These are phyloP conservation scores for Leccinum subtestaceum DNA, from an alignment of 768 basidiomycete species.

Conservation along the genomic window DNA sequence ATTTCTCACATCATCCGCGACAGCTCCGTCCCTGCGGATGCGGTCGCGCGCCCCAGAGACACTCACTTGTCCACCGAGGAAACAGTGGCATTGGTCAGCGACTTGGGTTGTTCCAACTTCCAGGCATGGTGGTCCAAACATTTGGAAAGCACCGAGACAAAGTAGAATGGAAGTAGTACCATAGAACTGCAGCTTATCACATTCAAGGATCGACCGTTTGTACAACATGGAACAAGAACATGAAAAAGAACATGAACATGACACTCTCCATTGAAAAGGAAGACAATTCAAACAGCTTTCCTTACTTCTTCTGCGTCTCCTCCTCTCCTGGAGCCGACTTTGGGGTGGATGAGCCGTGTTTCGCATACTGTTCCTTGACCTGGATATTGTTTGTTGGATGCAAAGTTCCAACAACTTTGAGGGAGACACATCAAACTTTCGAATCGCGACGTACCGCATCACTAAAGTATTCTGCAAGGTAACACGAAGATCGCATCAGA, in stretches of 20 bases:
- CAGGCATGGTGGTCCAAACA: slow-evolving; percentile 80
- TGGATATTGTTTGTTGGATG: background rate
- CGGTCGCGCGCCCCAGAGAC: slow-evolving; percentile 75
- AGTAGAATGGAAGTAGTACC: slow-evolving; percentile 6
- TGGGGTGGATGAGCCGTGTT: background rate
- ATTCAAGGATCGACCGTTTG: background rate
- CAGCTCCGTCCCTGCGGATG: slow-evolving; percentile 60
- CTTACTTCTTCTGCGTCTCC: background rate
- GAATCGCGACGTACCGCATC: slow-evolving; percentile 21
- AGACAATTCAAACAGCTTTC: background rate
- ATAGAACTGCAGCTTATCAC: background rate
- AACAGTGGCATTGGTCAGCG: slow-evolving; percentile 65
- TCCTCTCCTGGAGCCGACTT: slow-evolving; percentile 16
- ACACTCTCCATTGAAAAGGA: background rate
- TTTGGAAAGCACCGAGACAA: slow-evolving; percentile 27
- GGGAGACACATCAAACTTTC: background rate
- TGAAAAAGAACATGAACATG: background rate
- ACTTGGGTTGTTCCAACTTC: slow-evolving; percentile 65
- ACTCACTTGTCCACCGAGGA: slow-evolving; percentile 75
- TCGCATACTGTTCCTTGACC: slow-evolving; percentile 25
- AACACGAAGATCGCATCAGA: background rate
- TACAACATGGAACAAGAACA: slow-evolving; percentile 7
- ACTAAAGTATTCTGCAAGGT: slow-evolving; percentile 27
- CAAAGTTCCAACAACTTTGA: background rate
- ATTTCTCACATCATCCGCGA: slow-evolving; percentile 77